phyloP scores from a whole-genome alignment of 805 yeast species.

The Wickerhamiella spandovensis region DNA sequence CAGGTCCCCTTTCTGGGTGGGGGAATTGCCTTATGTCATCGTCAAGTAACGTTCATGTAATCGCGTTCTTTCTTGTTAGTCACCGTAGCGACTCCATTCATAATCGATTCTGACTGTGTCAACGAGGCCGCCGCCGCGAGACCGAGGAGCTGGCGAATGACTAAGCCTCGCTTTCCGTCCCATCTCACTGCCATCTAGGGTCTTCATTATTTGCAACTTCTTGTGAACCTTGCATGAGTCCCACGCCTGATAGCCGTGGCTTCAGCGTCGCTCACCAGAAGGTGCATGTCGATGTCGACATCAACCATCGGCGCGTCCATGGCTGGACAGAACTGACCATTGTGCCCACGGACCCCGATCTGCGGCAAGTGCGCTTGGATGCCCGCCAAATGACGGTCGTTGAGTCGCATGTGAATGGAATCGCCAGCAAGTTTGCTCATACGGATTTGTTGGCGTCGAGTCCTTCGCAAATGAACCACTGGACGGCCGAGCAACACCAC shows the following conservation, averaged over 20 bases:
- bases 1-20: no score
- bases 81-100: no score
- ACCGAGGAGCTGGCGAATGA: no score
- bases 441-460: constrained; percentile 37
- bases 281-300: constrained; percentile 66
- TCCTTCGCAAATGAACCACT: constrained; percentile 18
- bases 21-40: no score
- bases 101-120: no score
- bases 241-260: constrained; percentile 15
- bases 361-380: constrained; percentile 56
- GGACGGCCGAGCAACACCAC: constrained; percentile 18
- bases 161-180: background rate
- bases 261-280: constrained; percentile 76
- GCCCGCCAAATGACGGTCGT: constrained; percentile 53
- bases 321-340: constrained; percentile 80
- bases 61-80: no score
- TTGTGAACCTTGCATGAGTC: background rate
- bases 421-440: constrained; percentile 41
- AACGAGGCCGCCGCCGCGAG: no score
- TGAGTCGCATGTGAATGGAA: constrained; percentile 51
- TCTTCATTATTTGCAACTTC: background rate
- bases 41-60: no score
- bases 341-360: constrained; percentile 48
- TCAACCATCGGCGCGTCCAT: constrained; percentile 39
- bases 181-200: background rate